phyloP scores from a whole-genome alignment of 768 basidiomycete species.

The Auricularia sp. region DNA sequence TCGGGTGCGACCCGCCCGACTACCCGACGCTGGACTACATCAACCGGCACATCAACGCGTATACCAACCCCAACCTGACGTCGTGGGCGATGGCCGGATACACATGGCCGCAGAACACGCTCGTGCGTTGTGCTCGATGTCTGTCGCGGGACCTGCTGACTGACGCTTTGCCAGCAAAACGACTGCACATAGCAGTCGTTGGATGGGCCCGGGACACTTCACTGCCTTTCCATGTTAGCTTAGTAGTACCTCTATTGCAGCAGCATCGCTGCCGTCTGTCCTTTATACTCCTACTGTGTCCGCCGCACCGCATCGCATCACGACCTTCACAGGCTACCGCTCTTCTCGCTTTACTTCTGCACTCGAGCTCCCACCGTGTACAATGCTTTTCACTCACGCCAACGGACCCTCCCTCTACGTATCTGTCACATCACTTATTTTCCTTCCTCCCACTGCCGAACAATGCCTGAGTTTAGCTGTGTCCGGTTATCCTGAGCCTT shows the following conservation, averaged over 20 bases:
- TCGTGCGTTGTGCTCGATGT: neutral
- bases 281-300: neutral
- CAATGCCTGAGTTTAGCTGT: no score
- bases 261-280: neutral
- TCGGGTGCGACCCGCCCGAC: slow-evolving; percentile 56
- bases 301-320: neutral
- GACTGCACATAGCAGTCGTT: neutral
- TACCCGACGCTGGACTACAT: slow-evolving; percentile 40
- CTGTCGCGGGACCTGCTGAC: neutral
- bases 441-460: no score
- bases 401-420: no score
- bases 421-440: no score
- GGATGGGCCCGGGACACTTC: neutral
- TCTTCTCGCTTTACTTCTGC: neutral
- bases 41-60: slow-evolving; percentile 40
- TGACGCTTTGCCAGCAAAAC: neutral
- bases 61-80: slow-evolving; percentile 73
- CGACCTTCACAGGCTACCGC: neutral
- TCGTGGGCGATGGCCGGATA: slow-evolving; percentile 45
- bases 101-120: neutral
- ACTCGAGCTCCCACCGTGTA: no score
- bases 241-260: neutral
- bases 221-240: neutral
- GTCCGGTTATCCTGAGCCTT: no score
- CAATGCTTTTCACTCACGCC: no score